Conservation (phyloP, 352 stramenopile species). For the Aphanomyces invadans region DNA sequence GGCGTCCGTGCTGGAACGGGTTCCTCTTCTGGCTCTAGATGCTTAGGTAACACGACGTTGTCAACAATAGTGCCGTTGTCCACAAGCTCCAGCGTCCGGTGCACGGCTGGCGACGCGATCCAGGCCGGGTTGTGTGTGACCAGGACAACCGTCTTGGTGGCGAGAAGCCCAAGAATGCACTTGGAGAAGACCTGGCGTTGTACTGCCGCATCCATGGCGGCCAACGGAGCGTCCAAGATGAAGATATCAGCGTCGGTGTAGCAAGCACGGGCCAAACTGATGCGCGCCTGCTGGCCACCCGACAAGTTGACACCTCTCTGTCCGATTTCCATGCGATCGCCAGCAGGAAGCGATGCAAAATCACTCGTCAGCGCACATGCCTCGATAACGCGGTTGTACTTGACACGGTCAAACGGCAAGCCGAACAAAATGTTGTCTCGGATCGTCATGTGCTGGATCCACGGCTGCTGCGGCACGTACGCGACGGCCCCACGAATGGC, state of each 20-base stretch:
- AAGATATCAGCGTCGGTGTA: slow-evolving; percentile 22
- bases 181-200: slow-evolving; percentile 78
- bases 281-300: slow-evolving; percentile 24
- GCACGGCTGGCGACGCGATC: slow-evolving; percentile 36
- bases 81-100: slow-evolving; percentile 24
- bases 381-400: slow-evolving; percentile 30
- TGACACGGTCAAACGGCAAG: slow-evolving; percentile 39
- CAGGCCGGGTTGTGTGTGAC: slow-evolving; percentile 58
- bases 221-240: slow-evolving; percentile 18
- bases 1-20: not conserved
- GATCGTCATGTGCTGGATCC: slow-evolving; percentile 48
- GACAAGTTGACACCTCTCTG: slow-evolving; percentile 22
- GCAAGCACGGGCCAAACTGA: slow-evolving; percentile 16
- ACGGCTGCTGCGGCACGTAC: slow-evolving; percentile 34
- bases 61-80: not conserved
- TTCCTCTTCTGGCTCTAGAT: not conserved
- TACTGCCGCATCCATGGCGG: slow-evolving; percentile 48
- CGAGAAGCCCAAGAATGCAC: slow-evolving; percentile 48
- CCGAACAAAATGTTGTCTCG: slow-evolving; percentile 80
- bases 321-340: slow-evolving; percentile 24
- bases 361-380: slow-evolving; percentile 19
- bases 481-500: slow-evolving; percentile 27
- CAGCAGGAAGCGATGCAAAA: slow-evolving; percentile 8
- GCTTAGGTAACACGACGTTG: not conserved
- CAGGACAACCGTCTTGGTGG: slow-evolving; percentile 56